Evolutionary conservation across 345 rosid species (phyloP), one percentile per base, ranked within the genome.

Genomic region (Litchi chinensis): DNA sequence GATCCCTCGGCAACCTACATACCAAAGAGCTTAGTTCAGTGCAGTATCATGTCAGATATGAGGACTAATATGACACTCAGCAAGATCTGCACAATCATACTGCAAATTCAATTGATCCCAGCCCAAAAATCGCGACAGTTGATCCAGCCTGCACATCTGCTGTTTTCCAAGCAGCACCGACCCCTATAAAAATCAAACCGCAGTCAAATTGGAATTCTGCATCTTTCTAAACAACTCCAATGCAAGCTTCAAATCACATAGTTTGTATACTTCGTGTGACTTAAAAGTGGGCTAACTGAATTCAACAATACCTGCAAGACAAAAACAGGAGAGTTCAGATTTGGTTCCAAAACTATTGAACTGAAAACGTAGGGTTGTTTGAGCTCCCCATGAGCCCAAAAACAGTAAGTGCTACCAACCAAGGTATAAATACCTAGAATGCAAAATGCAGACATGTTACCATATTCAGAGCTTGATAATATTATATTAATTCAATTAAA

Each of bases 91-190:
- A 46, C 8, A 52, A 80, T 66, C 85, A 50, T 91, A 95, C 98
- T 48, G 98, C 98, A 79, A 95, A 76, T 54, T 97, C 98, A 21
- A 95, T 87, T 40, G 98, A 89, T 48, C 98, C 98, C 54, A 95
- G 87, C 81, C 98, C 98, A 79, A 93, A 87, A 46, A 95, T 90
- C 48, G 83, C 98, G 79, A 93, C 93, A 24, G 94, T 93, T 72
- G 98, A 90, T 85, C 98, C 98, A 16, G 88, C 73, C 80, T 92
- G 93, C 70, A 95, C 98, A 39, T 91, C 82, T 40, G 97, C 98
- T 16, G 93, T 89, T 86, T 76, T 89, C 93, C 90, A 92, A 66
- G 97, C 93, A 81, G 97, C 98, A 68, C 98, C 98, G 83, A 95
- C 88, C 66, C 98, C 98, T 90, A 28, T 18, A 50, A 82, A 41